phyloP scores from a whole-genome alignment of 2,329 filamentous ascomycete genomes.

The Colletotrichum tanaceti region DNA sequence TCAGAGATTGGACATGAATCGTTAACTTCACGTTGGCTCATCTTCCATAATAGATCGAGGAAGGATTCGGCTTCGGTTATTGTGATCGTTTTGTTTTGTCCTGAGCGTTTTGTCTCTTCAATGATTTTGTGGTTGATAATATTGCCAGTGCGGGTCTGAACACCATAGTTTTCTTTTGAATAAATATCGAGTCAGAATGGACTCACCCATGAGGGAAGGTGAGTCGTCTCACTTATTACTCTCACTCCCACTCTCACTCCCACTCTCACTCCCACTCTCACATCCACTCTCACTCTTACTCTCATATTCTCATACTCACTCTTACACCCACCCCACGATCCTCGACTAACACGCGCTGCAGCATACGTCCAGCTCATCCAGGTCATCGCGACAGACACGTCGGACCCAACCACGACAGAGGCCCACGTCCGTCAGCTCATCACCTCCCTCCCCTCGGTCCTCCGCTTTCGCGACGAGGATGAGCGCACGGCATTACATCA shows the following conservation, averaged over 20 bases:
- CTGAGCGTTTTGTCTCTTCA: too few relatives aligned
- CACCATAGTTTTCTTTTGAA: neutral
- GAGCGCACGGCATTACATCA: slow-evolving; percentile 39
- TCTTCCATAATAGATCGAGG: slow-evolving; percentile 7
- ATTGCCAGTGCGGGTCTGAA: too few relatives aligned
- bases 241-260: too few relatives aligned
- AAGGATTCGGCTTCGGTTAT: neutral
- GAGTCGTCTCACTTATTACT: neutral
- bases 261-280: too few relatives aligned
- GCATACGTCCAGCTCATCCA: slow-evolving; percentile 40
- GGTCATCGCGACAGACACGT: slow-evolving; percentile 28
- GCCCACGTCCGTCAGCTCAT: slow-evolving; percentile 38
- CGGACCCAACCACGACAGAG: slow-evolving; percentile 25
- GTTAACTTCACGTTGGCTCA: neutral
- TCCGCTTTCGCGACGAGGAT: slow-evolving; percentile 36
- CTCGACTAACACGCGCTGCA: slow-evolving; percentile 7
- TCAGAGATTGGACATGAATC: neutral
- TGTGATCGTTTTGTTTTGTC: neutral
- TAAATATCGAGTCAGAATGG: slow-evolving; percentile 21
- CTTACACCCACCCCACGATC: neutral
- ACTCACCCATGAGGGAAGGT: slow-evolving; percentile 41
- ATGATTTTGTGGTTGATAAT: neutral
- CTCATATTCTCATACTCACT: neutral
- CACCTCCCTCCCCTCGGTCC: slow-evolving; percentile 39
- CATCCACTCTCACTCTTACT: too few relatives aligned